These are phyloP conservation scores for Vigna nakashimae DNA, from an alignment of 306 rosid species.

Conservation along the genomic window DNA sequence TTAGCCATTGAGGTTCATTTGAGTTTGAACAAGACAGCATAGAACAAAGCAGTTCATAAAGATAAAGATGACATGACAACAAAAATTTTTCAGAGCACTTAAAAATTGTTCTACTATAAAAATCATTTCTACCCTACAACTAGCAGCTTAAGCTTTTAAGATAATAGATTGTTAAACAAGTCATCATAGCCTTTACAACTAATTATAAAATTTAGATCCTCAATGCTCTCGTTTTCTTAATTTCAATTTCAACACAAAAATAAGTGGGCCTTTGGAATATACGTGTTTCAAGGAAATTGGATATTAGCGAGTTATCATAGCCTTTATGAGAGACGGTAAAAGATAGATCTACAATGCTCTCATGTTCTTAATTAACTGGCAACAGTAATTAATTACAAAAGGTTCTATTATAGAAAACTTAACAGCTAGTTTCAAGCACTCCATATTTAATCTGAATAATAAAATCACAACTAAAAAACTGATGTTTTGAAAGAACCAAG, in stretches of 20 bases:
- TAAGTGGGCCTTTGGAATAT: background rate
- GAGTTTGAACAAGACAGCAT: background rate
- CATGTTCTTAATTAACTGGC: background rate
- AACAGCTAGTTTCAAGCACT: background rate
- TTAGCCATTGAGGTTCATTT: background rate
- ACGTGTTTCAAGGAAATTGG: background rate
- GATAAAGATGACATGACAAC: background rate
- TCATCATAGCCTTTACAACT: background rate
- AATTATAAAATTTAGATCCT: background rate
- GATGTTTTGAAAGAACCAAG: background rate
- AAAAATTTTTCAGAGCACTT: background rate
- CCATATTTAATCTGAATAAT: background rate
- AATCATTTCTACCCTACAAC: background rate
- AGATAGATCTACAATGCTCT: background rate
- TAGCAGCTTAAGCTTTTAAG: background rate
- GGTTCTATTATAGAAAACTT: background rate
- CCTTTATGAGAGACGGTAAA: background rate
- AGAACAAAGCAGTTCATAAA: background rate
- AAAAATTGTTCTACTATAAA: constrained; percentile 4
- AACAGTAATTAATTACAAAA: background rate
- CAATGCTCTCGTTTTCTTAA: background rate
- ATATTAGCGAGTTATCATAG: too few relatives aligned
- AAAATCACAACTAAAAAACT: background rate
- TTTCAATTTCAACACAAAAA: background rate
- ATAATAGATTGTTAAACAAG: constrained; percentile 12